Base-by-base conservation (phyloP, 495 filamentous ascomycete species). In the Aspergillus egyptiacus region DNA sequence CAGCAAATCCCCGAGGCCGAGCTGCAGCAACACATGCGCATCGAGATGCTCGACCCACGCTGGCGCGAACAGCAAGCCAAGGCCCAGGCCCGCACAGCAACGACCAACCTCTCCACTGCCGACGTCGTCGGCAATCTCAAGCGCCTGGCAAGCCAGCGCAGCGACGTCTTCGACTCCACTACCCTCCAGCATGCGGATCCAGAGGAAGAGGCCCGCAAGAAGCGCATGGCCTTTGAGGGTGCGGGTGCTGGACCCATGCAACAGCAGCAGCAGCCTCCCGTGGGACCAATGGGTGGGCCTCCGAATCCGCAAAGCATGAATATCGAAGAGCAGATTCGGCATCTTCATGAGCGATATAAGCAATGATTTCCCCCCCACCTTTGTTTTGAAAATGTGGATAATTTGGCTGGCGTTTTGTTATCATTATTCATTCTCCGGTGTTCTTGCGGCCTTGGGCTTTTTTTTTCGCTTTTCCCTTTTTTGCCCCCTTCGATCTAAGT, bases 11-110 rank as follows among this genome's bases (percentile, higher is more conserved):
- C 89, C 6, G 77, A 84, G 55, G 78, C 83, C 56, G 93, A 97
- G 66, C 74, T 96, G 59, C 89, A 91, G 23, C 82, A 91, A 50
- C 93, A 98, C 67, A 95, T 98, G 84, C 80, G 86, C 60, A 96
- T 96, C 63, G 93, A 98, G 65, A 77, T 97, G 11, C 81, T 98
- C 40, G 93, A 97, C 62, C 91, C 93, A 0, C 81, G 85, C 27
- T 98, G 94, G 93, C 93, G 94, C 66, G 89, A 96, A 62, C 89
- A 97, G 64, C 86, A 87, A 43, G 86, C 85, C 50, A 94, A 95
- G 60, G 80, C 85, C 10, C 89, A 95, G 18, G 81, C 85, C 9
- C 80, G 93, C 48, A 87, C 80, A 55, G 79, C 88, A 6, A 90
- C 88, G 0, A 95, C 90, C 22, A 96, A 95, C 53, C 71, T 98